Evolutionary conservation across 495 filamentous ascomycete genomes (phyloP), one percentile per base, ranked within the genome.

Genomic region (Schizothecium vesticola): DNA sequence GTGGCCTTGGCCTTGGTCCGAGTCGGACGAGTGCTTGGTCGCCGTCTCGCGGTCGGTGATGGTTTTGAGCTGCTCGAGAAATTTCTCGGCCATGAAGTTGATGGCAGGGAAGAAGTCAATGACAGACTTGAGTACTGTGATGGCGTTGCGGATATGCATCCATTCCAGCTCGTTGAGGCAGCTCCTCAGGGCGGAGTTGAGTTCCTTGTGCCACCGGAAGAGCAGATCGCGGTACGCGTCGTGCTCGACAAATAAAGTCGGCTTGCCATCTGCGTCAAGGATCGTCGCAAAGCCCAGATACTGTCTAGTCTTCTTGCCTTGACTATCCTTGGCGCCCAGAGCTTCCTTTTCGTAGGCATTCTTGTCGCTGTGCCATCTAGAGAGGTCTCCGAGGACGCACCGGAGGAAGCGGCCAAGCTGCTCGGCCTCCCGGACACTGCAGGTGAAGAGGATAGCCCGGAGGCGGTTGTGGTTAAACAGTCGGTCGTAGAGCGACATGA

Each of bases 141-240:
- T 96, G 33, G 93, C 92, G 75, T 99, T 99, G 13, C 92, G 87
- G 74, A 98, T 97, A 76, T 97, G 93, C 93, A 97, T 98, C 85
- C 95, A 99, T 75, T 99, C 94, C 69, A 85, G 88, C 13, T 88
- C 87, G 19, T 86, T 84, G 26, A 98, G 83, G 77, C 94, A 97
- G 22, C 81, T 84, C 72, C 91, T 91, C 57, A 99, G 77, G 2
- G 93, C 92, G 21, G 78, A 82, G 72, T 88, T 87, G 31, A 99
- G 79, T 28, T 88, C 83, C 56, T 88, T 87, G 78, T 99, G 96
- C 94, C 94, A 99, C 71, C 91, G 91, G 82, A 90, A 92, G 21
- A 97, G 83, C 10, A 96, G 79, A 68, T 91, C 88, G 23, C 92
- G 87, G 81, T 92, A 99, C 31, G 92, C 89, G 72, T 96, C 92